phyloP scores from a whole-genome alignment of 441 rosid species.

The Gossypium davidsonii region DNA sequence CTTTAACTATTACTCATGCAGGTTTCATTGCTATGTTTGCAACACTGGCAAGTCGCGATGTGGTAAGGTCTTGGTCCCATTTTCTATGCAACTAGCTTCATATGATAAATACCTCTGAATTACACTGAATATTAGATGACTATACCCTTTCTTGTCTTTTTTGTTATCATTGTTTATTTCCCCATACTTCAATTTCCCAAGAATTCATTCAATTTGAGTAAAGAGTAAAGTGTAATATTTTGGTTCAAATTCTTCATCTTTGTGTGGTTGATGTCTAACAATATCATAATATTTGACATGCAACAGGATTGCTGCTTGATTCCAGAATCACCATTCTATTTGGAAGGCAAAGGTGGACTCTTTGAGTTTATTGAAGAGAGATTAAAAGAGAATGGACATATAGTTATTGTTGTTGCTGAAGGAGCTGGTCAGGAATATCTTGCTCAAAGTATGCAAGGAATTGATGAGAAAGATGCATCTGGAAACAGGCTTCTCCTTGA shows the following conservation, averaged over 20 bases:
- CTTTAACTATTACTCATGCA: conserved; percentile 24
- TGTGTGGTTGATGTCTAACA: neutral
- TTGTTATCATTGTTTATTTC: neutral
- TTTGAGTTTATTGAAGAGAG: conserved; percentile 54
- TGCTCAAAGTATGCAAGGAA: conserved; percentile 42
- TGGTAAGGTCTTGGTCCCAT: conserved; percentile 41
- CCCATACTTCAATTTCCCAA: neutral
- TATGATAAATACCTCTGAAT: neutral
- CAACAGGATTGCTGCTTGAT: conserved; percentile 78
- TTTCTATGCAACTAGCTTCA: neutral
- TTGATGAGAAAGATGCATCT: conserved; percentile 51
- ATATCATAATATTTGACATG: conserved; percentile 21
- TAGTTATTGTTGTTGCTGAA: conserved; percentile 63
- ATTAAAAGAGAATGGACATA: conserved; percentile 54
- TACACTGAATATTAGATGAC: neutral
- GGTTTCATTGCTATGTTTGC: conserved; percentile 71
- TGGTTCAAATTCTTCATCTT: neutral
- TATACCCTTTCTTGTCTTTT: neutral
- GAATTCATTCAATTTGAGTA: neutral
- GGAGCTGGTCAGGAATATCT: conserved; percentile 69
- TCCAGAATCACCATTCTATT: conserved; percentile 65
- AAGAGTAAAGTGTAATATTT: neutral
- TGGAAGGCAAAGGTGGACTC: conserved; percentile 64
- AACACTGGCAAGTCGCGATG: conserved; percentile 72
- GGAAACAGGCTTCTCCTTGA: conserved; percentile 68